These are phyloP conservation scores for Coniferiporia sulphurascens DNA, from an alignment of 1,284 basidiomycete genomes.

Conservation along the genomic window DNA sequence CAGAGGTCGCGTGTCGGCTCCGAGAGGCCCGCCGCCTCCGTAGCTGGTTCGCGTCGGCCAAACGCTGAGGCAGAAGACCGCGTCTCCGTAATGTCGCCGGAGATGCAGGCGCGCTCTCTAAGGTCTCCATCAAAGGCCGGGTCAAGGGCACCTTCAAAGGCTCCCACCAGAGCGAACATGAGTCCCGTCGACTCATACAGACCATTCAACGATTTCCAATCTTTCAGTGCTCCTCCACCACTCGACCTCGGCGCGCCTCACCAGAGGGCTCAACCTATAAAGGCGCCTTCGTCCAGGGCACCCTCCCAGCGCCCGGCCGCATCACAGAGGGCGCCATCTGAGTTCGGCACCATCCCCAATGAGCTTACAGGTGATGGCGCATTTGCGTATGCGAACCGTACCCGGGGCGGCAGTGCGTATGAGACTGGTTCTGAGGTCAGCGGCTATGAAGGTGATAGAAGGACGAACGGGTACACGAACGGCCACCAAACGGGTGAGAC, in stretches of 20 bases:
- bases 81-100: slow-evolving; percentile 2
- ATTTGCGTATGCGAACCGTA: not conserved
- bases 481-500: not conserved
- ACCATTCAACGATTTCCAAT: slow-evolving; percentile 11
- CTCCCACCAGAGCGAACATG: slow-evolving; percentile 5
- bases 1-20: slow-evolving; percentile 4
- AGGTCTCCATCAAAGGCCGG: slow-evolving; percentile 4
- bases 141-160: not conserved
- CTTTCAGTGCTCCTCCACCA: slow-evolving; percentile 1
- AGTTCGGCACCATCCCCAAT: slow-evolving; percentile 12
- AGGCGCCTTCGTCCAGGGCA: not conserved
- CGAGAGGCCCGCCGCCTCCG: slow-evolving; percentile 7
- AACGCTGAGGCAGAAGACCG: slow-evolving; percentile 7
- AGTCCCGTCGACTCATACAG: slow-evolving; percentile 8
- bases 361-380: slow-evolving; percentile 5
- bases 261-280: not conserved
- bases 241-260: slow-evolving; percentile 4
- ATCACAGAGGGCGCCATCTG: slow-evolving; percentile 13
- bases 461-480: not conserved
- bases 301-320: slow-evolving; percentile 8
- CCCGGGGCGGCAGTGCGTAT: not conserved
- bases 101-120: slow-evolving; percentile 4
- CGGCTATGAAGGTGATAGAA: not conserved
- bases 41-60: slow-evolving; percentile 10
- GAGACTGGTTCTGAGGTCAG: not conserved